phyloP scores from a whole-genome alignment of 2,329 filamentous ascomycete genomes.

The Ascochyta clinopodiicola region DNA sequence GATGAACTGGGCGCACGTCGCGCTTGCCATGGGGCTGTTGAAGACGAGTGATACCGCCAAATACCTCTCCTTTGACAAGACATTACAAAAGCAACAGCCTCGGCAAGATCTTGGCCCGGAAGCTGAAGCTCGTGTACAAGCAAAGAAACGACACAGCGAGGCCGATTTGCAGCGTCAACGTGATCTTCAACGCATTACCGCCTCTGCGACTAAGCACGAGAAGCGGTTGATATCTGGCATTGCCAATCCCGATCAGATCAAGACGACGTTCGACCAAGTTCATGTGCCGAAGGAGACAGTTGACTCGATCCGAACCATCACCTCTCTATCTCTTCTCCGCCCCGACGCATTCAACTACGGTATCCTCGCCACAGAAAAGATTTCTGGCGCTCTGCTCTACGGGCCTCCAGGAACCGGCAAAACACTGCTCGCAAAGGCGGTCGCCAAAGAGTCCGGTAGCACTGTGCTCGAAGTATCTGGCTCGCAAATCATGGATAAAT shows the following conservation, averaged over 20 bases:
- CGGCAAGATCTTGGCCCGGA: conserved; percentile 8
- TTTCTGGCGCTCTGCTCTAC: conserved; percentile 87
- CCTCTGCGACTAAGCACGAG: conserved; percentile 72
- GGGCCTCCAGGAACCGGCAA: conserved; percentile 80
- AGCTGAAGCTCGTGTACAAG: conserved; percentile 13
- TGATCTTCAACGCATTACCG: conserved; percentile 54
- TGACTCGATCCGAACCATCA: conserved; percentile 86
- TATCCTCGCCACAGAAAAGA: conserved; percentile 87
- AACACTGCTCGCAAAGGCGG: conserved; percentile 67
- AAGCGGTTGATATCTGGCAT: conserved; percentile 82
- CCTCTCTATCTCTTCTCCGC: conserved; percentile 81
- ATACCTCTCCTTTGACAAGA: conserved; percentile 43
- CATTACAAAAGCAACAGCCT: conserved; percentile 13
- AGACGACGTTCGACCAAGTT: conserved; percentile 86
- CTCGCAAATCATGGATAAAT: conserved; percentile 94
- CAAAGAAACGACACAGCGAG: conserved; percentile 20
- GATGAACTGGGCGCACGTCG: conserved; percentile 51
- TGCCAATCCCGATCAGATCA: conserved; percentile 80
- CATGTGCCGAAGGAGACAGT: conserved; percentile 83
- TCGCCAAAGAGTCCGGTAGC: conserved; percentile 70
- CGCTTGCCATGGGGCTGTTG: conserved; percentile 51
- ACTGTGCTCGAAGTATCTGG: conserved; percentile 83
- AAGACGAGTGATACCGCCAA: conserved; percentile 57
- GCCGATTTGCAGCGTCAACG: conserved; percentile 53
- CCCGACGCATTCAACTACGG: conserved; percentile 97